Evolutionary conservation across 768 basidiomycete genomes (phyloP).

Genomic region (Rhodotorula graminis): DNA sequence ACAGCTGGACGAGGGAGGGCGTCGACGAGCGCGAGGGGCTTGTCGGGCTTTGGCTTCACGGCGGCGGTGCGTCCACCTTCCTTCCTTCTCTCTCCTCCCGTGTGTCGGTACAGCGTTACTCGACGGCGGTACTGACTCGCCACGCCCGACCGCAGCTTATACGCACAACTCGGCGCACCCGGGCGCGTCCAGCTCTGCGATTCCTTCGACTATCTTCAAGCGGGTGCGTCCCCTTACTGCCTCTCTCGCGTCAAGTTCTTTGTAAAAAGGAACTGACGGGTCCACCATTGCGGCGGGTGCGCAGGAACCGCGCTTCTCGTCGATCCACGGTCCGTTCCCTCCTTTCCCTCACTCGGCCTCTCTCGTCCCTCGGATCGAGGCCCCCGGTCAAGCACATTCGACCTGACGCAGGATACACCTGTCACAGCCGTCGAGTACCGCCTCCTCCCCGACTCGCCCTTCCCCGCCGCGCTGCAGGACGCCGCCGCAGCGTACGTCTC

Average conservation of each 20-base stretch:
- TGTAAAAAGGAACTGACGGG: too few relatives aligned
- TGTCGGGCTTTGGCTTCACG: conserved; percentile 47
- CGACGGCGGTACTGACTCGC: background rate
- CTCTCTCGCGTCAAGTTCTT: too few relatives aligned
- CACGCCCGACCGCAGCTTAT: background rate
- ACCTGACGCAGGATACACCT: too few relatives aligned
- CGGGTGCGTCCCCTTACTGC: conserved; percentile 18
- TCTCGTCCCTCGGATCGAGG: too few relatives aligned
- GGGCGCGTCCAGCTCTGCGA: conserved; percentile 5
- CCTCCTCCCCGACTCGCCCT: conserved; percentile 53
- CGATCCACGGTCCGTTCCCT: background rate
- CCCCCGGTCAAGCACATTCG: too few relatives aligned
- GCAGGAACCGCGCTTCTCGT: conserved; percentile 9
- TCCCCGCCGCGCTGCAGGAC: conserved; percentile 71
- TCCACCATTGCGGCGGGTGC: conserved; percentile 3
- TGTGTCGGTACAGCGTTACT: too few relatives aligned
- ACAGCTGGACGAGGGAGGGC: conserved; percentile 8
- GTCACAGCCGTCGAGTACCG: conserved; percentile 65
- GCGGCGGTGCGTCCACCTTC: conserved; percentile 36
- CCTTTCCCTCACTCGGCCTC: background rate
- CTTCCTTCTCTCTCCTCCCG: too few relatives aligned
- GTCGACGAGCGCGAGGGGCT: conserved; percentile 6
- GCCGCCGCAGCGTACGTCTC: conserved; percentile 68
- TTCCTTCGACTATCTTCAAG: conserved; percentile 12
- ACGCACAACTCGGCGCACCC: conserved; percentile 19